A percentile compares a stretch with the other conserved stretches of the same genome.
phyloP scores from a whole-genome alignment of 2,329 filamentous ascomycete genomes.

The Ophiostoma angusticollis region DNA sequence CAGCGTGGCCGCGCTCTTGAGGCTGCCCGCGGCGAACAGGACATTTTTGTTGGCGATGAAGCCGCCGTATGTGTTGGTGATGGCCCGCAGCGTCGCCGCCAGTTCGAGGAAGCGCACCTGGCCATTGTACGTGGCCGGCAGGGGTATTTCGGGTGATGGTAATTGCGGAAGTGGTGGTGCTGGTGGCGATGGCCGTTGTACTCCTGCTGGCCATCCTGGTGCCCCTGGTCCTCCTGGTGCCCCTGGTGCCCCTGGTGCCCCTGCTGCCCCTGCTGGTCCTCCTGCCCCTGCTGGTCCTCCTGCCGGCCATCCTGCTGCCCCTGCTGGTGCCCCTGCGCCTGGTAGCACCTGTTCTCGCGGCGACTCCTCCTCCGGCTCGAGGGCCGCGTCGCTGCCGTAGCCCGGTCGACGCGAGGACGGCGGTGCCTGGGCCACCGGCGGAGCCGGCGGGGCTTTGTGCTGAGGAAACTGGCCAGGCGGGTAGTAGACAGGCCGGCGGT shows the following conservation, averaged over 20 bases:
- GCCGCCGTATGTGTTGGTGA: constrained; percentile 39
- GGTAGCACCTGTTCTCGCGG: too few species aligned
- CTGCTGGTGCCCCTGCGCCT: neutral
- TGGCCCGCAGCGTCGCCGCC: constrained; percentile 46
- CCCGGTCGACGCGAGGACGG: constrained; percentile 1
- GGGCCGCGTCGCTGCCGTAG: too few species aligned
- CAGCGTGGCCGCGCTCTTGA: constrained; percentile 59
- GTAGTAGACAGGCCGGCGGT: constrained; percentile 26
- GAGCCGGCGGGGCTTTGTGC: too few species aligned
- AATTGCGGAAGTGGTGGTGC: neutral
- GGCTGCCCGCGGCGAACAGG: constrained; percentile 63
- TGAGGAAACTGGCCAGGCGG: constrained; percentile 9
- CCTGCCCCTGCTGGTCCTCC: too few species aligned
- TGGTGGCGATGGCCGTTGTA: neutral
- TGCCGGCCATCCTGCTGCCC: constrained; percentile 15
- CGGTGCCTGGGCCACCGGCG: neutral
- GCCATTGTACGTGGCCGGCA: constrained; percentile 45
- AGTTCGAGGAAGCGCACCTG: constrained; percentile 57
- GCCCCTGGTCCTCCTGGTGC: neutral
- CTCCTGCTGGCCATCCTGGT: neutral
- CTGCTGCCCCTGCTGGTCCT: neutral
- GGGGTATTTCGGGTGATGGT: neutral
- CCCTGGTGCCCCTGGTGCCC: neutral
- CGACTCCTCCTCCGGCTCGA: too few species aligned
- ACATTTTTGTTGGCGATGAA: constrained; percentile 52